phyloP scores from a whole-genome alignment of 805 yeast species.

The Yarrowia sp. region DNA sequence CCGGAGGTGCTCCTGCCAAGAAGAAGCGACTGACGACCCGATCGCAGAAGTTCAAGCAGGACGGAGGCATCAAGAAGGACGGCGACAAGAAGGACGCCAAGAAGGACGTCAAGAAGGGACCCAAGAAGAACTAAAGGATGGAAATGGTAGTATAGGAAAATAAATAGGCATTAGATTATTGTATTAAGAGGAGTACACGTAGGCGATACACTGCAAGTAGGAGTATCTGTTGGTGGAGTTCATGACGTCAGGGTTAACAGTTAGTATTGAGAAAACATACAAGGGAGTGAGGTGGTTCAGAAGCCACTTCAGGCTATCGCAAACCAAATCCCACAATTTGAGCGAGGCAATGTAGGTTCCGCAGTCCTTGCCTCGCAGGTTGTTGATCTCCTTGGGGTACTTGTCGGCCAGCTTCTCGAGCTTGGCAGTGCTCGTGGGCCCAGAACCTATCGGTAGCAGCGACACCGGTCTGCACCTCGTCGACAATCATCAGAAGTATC shows the following conservation, averaged over 20 bases:
- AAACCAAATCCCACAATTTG: no score
- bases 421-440: slow-evolving; percentile 82
- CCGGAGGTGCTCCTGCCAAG: slow-evolving; percentile 11
- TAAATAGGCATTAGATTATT: slow-evolving; percentile 14
- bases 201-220: not conserved
- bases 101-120: not conserved
- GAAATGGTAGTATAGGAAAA: no score
- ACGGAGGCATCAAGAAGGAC: slow-evolving; percentile 31
- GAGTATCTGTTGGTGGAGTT: no score
- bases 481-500: slow-evolving; percentile 68
- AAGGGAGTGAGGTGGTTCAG: no score
- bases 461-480: slow-evolving; percentile 90
- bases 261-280: no score
- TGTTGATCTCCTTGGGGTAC: slow-evolving; percentile 59
- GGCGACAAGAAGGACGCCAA: not conserved
- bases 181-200: not conserved
- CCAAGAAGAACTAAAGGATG: slow-evolving; percentile 10
- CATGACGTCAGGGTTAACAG: no score
- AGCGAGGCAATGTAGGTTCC: slow-evolving; percentile 79
- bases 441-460: slow-evolving; percentile 87
- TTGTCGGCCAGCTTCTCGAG: slow-evolving; percentile 62
- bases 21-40: slow-evolving; percentile 35
- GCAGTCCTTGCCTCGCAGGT: slow-evolving; percentile 75
- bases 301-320: no score
- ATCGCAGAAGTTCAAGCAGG: slow-evolving; percentile 36